Base-by-base conservation (phyloP, 2,329 filamentous ascomycete genomes). In the Hypoxylon sp. region DNA sequence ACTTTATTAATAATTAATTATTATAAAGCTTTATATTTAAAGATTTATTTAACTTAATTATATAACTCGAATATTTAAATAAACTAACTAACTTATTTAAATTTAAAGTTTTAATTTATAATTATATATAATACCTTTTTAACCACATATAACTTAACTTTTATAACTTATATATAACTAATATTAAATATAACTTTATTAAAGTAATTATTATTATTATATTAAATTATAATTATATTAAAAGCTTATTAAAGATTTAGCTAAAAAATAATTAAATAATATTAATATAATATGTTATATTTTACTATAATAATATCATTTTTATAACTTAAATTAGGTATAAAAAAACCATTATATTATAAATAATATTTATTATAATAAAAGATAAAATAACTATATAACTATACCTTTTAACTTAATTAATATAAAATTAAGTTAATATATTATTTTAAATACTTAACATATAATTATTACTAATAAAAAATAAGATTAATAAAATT, bases 361-460 rank as follows among this genome's bases (percentile, higher is more conserved):
- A 55, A 55, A 17, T 44, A 22, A 55, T 55, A 17, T 55, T 44
- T 55, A n/a, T 55, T 44, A 55, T 55, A 14, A 55, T 55, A 39
- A 14, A 42, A 42, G 14, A 22, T 1, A 26, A 26, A n/a, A 29
- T 55, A 24, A 55, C 44, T 55, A n/a, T 55, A 26, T 42, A 42
- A n/a, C 5, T 55, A n/a, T 55, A n/a, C 13, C 44, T 44, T 24
- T 55, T 55, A 42, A 55, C n/a, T 2, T n/a, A n/a, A 14, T 55
- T 55, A 44, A 55, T 1, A n/a, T 55, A 55, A 55, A 29, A 55
- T 42, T 55, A 55, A 42, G 24, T 35, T 55, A 29, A 55, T 44
- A 29, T 55, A 3, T 26, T 55, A n/a, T 6, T 44, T 42, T 24
- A 55, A 29, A 39, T 53, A 53, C 11, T 37, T 42, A 42, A 29